Conservation (phyloP, 345 rosid genomes). For the Lepidium sativum region DNA sequence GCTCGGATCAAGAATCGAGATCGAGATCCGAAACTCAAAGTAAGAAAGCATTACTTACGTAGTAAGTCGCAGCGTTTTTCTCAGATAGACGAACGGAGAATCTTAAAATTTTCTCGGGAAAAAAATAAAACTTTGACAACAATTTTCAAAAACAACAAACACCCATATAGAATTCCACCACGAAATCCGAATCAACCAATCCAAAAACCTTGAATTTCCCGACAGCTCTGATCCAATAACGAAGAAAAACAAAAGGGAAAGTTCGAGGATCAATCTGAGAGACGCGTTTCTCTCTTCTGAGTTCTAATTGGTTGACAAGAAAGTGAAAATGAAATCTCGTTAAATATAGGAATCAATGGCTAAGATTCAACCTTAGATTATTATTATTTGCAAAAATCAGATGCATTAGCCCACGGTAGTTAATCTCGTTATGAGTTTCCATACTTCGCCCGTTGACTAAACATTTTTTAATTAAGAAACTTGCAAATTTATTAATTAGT, state of each 20-base stretch:
- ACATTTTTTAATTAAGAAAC: not conserved
- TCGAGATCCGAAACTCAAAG: not conserved
- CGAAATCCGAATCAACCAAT: not conserved
- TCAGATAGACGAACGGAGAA: not conserved
- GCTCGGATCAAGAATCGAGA: slow-evolving; percentile 7
- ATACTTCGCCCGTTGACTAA: slow-evolving; percentile 8
- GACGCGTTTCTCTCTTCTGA: slow-evolving; percentile 16
- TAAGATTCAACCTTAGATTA: slow-evolving; percentile 4
- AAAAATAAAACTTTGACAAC: not conserved
- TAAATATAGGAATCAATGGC: slow-evolving; percentile 18
- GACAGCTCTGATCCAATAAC: slow-evolving; percentile 1
- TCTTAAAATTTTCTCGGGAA: not conserved
- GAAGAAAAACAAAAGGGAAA: slow-evolving; percentile 3
- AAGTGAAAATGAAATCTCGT: not conserved
- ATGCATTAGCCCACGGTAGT: slow-evolving; percentile 14
- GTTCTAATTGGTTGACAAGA: slow-evolving; percentile 15
- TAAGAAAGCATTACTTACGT: slow-evolving; percentile 8
- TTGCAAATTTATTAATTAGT: not conserved
- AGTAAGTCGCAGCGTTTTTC: not conserved
- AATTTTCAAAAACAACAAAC: not conserved
- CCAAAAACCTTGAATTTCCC: not conserved
- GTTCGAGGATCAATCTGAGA: slow-evolving; percentile 8
- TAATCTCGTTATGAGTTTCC: slow-evolving; percentile 26
- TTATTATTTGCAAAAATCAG: not conserved
- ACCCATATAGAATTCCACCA: not conserved